Conservation (phyloP, 257 asterid species). For the Solanum neorickii region DNA sequence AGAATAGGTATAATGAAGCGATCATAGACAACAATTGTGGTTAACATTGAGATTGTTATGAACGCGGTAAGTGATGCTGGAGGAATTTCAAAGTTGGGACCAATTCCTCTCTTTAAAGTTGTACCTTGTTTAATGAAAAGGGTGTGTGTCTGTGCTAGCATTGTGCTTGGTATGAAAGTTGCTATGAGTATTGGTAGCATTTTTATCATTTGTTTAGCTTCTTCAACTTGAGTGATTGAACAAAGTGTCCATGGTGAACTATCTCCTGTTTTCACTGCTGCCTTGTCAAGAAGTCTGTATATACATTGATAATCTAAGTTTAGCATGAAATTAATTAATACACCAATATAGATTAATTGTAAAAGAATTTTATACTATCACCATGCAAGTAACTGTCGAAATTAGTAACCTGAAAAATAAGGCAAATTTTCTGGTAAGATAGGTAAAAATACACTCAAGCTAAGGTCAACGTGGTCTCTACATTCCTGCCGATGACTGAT, state of each 20-base stretch:
- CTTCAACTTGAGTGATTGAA: conserved; percentile 67
- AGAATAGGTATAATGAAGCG: conserved; percentile 35
- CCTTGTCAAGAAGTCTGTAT: conserved; percentile 56
- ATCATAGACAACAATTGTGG: conserved; percentile 40
- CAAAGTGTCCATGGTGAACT: conserved; percentile 36
- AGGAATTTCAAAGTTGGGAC: conserved; percentile 47
- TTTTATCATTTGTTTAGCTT: conserved; percentile 63
- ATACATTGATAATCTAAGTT: neutral
- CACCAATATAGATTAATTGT: neutral
- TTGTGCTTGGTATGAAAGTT: conserved; percentile 56
- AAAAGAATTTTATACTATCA: neutral
- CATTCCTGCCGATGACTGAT: neutral
- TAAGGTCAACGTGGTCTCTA: neutral
- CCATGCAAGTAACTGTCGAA: neutral
- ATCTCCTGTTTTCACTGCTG: conserved; percentile 28
- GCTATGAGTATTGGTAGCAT: conserved; percentile 55
- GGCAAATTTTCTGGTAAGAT: neutral
- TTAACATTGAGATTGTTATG: conserved; percentile 51
- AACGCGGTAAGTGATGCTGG: conserved; percentile 60
- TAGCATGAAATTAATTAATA: neutral
- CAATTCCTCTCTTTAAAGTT: conserved; percentile 32
- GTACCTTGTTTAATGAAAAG: conserved; percentile 71
- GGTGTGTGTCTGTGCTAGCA: conserved; percentile 42
- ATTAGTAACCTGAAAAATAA: neutral
- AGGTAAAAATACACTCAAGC: neutral